Conservation (phyloP, 2,329 filamentous ascomycete species). For the Colletotrichum cuscutae region DNA sequence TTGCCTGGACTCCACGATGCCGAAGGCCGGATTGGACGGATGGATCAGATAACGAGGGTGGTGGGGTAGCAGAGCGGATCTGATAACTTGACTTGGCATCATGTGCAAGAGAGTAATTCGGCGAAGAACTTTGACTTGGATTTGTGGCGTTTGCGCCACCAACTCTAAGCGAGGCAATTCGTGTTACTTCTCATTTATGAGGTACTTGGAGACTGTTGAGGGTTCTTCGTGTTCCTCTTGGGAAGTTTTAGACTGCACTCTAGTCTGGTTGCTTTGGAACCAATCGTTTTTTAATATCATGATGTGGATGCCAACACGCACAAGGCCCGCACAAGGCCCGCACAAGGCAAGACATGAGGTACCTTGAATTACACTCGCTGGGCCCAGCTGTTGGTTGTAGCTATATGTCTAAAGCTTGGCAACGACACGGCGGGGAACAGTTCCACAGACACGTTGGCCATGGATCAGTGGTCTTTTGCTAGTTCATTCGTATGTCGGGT, state of each 20-base stretch:
- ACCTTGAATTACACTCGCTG: neutral
- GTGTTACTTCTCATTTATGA: neutral
- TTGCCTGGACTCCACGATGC: neutral
- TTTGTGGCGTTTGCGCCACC: neutral
- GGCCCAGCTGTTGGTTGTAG: neutral
- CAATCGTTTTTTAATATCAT: too few species aligned
- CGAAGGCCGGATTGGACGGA: neutral
- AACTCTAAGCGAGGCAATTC: neutral
- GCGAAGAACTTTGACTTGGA: neutral
- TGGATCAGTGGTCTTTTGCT: neutral
- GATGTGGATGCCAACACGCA: neutral
- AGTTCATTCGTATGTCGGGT: neutral
- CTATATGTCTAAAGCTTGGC: neutral
- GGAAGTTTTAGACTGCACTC: too few species aligned
- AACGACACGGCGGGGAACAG: neutral
- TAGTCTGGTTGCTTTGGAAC: too few species aligned
- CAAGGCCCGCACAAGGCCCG: too few species aligned
- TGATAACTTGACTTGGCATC: slow-evolving; percentile 27
- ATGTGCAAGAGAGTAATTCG: neutral
- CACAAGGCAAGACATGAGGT: too few species aligned
- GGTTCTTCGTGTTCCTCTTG: neutral
- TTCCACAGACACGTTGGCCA: neutral
- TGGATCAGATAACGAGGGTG: slow-evolving; percentile 29
- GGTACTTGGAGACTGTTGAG: neutral
- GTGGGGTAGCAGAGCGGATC: slow-evolving; percentile 6